Percentiles rank a stretch among this genome's conserved stretches.
Conservation (phyloP, 2,329 filamentous ascomycete species). For the Thielaviopsis musarum region DNA sequence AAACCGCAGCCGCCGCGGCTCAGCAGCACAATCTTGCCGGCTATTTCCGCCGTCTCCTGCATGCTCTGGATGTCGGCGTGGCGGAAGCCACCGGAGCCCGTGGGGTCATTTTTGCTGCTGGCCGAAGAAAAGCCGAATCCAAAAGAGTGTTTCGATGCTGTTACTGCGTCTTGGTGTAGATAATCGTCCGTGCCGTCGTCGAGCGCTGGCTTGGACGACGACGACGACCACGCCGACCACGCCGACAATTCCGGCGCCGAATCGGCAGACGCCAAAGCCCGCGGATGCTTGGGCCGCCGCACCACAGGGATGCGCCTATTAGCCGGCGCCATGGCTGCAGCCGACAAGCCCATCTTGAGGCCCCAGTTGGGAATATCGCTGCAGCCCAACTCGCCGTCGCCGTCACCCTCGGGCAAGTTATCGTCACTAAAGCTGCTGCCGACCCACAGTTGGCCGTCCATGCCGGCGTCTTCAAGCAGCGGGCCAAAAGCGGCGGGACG, state of each 20-base stretch:
- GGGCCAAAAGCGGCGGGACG: slow-evolving; percentile 89
- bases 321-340: slow-evolving; percentile 17
- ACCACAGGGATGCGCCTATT: slow-evolving; percentile 3
- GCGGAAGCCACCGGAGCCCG: slow-evolving; percentile 25
- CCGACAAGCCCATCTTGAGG: slow-evolving; percentile 20
- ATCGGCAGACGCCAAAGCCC: slow-evolving; percentile 15
- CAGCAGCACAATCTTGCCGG: slow-evolving; percentile 79
- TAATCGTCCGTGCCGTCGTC: slow-evolving; percentile 77
- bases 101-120: slow-evolving; percentile 19
- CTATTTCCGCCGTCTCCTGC: slow-evolving; percentile 82
- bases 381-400: slow-evolving; percentile 79
- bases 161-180: slow-evolving; percentile 39
- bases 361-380: slow-evolving; percentile 87
- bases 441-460: slow-evolving; percentile 86
- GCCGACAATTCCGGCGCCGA: slow-evolving; percentile 3
- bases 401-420: slow-evolving; percentile 41
- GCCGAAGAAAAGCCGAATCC: no score
- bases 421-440: slow-evolving; percentile 84
- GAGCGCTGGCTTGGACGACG: slow-evolving; percentile 15
- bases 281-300: background rate
- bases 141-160: no score
- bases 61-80: slow-evolving; percentile 86
- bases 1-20: slow-evolving; percentile 93
- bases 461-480: slow-evolving; percentile 51
- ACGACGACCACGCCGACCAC: slow-evolving; percentile 11